These are phyloP conservation scores for Chloris gayana DNA, from an alignment of 176 grass and related monocot species.

Conservation along the genomic window DNA sequence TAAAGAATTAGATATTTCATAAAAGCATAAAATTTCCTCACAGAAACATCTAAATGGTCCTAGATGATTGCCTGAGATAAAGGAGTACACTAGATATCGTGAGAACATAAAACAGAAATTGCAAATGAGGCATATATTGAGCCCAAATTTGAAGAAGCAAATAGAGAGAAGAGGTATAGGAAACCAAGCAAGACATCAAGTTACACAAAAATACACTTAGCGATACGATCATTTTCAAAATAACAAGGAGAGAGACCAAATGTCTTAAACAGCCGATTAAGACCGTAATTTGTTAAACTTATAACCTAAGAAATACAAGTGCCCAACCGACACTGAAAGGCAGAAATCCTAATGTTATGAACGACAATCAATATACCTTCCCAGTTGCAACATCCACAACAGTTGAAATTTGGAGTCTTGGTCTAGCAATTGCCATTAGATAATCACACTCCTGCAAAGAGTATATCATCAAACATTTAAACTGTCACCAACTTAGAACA, in stretches of 20 bases:
- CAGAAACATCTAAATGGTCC: too few species aligned
- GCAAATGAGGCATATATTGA: not conserved
- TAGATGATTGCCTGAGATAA: not conserved
- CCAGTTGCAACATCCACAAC: slow-evolving; percentile 81
- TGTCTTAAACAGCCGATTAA: not conserved
- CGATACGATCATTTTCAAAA: not conserved
- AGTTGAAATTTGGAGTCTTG: slow-evolving; percentile 68
- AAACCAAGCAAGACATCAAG: not conserved
- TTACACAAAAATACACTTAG: not conserved
- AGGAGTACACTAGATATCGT: not conserved
- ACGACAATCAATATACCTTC: slow-evolving; percentile 54
- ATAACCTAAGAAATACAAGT: not conserved
- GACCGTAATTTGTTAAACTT: not conserved
- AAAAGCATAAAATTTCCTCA: too few species aligned
- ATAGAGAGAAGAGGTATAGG: not conserved
- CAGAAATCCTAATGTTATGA: not conserved
- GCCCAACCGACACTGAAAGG: not conserved
- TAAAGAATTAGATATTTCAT: too few species aligned
- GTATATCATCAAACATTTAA: slow-evolving; percentile 12
- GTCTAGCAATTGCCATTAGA: slow-evolving; percentile 86
- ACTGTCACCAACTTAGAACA: slow-evolving; percentile 1
- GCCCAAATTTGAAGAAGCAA: slow-evolving; percentile 10
- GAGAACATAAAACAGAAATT: not conserved
- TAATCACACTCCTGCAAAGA: slow-evolving; percentile 87
- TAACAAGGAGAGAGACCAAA: slow-evolving; percentile 5